Conservation (phyloP, 2,329 filamentous ascomycete genomes). For the Chaetomium olivaceum region DNA sequence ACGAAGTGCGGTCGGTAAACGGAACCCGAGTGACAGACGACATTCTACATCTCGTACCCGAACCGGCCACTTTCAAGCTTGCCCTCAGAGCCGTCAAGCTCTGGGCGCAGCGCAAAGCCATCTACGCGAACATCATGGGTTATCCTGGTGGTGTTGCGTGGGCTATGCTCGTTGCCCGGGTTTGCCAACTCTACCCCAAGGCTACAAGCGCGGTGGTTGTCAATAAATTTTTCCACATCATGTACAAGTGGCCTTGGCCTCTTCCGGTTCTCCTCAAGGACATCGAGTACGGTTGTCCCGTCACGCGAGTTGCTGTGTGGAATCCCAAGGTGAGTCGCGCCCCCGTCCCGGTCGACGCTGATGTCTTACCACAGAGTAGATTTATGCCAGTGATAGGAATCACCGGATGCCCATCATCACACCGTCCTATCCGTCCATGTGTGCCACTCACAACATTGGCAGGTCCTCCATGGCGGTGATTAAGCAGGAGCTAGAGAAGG, state of each 20-base stretch:
- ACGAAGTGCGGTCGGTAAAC: constrained; percentile 85
- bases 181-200: constrained; percentile 94
- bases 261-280: constrained; percentile 87
- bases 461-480: constrained; percentile 83
- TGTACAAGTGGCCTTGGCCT: constrained; percentile 91
- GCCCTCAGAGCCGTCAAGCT: constrained; percentile 92
- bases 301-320: constrained; percentile 77
- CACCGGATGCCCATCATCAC: constrained; percentile 99
- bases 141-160: constrained; percentile 96
- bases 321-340: constrained; percentile 73
- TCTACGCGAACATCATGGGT: constrained; percentile 95
- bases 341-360: constrained; percentile 8
- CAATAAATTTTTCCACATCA: constrained; percentile 90
- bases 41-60: constrained; percentile 84
- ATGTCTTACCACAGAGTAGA: constrained; percentile 45
- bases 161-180: constrained; percentile 94
- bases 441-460: constrained; percentile 91
- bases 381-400: constrained; percentile 77
- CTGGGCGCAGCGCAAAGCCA: constrained; percentile 89
- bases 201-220: constrained; percentile 87
- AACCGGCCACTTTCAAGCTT: constrained; percentile 84
- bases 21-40: constrained; percentile 93
- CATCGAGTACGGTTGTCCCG: constrained; percentile 76
- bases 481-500: constrained; percentile 76
- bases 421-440: constrained; percentile 96